These are phyloP conservation scores for Fusarium duplospermum DNA, from an alignment of 2,329 filamentous ascomycete species.

Conservation along the genomic window DNA sequence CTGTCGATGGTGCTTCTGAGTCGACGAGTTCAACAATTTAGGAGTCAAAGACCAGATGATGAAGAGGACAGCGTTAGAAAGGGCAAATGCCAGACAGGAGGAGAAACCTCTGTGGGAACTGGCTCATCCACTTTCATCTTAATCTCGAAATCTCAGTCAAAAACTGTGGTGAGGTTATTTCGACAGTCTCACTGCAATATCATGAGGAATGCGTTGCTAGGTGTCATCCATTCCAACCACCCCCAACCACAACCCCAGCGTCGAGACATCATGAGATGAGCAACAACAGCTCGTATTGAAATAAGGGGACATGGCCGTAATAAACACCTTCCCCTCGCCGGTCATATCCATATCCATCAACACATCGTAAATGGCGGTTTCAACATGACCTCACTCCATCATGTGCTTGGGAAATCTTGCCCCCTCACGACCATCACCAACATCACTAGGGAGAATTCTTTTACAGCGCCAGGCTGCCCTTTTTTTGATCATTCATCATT, in stretches of 20 bases:
- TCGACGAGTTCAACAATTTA: conserved; percentile 4
- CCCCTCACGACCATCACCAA: conserved; percentile 7
- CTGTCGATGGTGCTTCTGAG: conserved; percentile 19
- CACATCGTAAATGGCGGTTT: not conserved
- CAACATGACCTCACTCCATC: not conserved
- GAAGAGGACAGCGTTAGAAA: conserved; percentile 30
- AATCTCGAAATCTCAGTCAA: conserved; percentile 14
- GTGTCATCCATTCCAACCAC: conserved; percentile 51
- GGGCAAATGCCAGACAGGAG: conserved; percentile 23
- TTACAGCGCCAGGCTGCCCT: conserved; percentile 30
- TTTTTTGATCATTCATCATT: conserved; percentile 45
- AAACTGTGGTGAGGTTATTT: conserved; percentile 41
- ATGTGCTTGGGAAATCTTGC: not conserved
- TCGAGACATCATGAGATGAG: conserved; percentile 23
- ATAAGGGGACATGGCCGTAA: not conserved
- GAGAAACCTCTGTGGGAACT: conserved; percentile 25
- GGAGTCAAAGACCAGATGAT: conserved; percentile 8
- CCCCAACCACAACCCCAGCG: conserved; percentile 27
- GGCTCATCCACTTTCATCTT: conserved; percentile 37
- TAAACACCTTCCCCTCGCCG: conserved; percentile 1
- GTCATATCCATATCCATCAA: conserved; percentile 19
- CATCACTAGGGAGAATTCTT: conserved; percentile 26
- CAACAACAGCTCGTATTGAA: not conserved
- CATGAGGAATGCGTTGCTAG: conserved; percentile 55
- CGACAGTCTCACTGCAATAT: conserved; percentile 46